These are phyloP conservation scores for Ambrosia hybrid DNA, from an alignment of 140 eudicot genomes.

Conservation along the genomic window DNA sequence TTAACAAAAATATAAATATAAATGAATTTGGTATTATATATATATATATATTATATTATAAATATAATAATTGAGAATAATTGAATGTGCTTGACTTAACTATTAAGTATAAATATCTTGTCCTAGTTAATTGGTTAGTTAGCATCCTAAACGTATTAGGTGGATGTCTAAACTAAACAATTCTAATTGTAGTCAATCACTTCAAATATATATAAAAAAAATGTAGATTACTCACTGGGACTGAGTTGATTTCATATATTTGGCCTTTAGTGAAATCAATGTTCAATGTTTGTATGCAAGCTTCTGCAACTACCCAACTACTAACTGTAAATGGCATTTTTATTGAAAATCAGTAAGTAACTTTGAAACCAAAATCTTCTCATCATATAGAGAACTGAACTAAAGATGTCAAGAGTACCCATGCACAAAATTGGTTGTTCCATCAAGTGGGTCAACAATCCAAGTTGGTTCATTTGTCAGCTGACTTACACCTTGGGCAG, in stretches of 20 bases:
- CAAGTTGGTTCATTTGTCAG: no score
- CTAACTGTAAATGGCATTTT: constrained; percentile 50
- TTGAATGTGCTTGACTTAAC: no score
- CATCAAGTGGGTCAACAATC: constrained; percentile 26
- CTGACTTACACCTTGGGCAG: no score
- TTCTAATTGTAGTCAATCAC: no score
- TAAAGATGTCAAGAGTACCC: constrained; percentile 50
- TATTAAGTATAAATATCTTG: no score
- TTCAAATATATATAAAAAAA: constrained; percentile 7
- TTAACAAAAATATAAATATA: no score
- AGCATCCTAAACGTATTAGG: no score
- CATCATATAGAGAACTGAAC: background rate
- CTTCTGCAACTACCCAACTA: constrained; percentile 97
- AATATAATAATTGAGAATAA: no score
- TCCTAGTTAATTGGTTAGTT: no score
- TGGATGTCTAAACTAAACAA: no score
- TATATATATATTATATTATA: no score
- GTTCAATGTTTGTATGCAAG: constrained; percentile 92
- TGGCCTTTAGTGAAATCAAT: constrained; percentile 76
- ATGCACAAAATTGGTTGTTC: constrained; percentile 94
- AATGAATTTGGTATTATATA: no score
- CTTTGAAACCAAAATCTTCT: constrained; percentile 9
- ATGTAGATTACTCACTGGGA: constrained; percentile 41
- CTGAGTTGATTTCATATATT: constrained; percentile 84
- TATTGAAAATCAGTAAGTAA: background rate